Percentiles rank a stretch among this genome's conserved stretches.
These are phyloP conservation scores for Claviceps arundinis DNA, from an alignment of 2,329 filamentous ascomycete genomes.

Conservation along the genomic window DNA sequence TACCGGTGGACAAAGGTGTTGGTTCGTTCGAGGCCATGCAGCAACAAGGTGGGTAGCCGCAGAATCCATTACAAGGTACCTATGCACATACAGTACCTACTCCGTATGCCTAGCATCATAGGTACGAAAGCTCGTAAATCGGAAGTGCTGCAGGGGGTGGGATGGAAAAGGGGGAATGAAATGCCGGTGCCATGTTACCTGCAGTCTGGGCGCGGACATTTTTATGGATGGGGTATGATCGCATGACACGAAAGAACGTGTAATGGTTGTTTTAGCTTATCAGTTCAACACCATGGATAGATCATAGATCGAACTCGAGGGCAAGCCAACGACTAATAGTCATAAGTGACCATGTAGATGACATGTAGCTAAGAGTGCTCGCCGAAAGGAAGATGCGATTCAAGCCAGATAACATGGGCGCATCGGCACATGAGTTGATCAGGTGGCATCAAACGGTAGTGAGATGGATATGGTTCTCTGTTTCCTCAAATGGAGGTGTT, in stretches of 20 bases:
- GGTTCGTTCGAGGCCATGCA: not conserved
- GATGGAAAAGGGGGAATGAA: not conserved
- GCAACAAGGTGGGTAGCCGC: not conserved
- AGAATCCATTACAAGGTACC: too few relatives aligned
- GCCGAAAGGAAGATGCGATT: slow-evolving; percentile 1
- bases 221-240: not conserved
- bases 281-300: not conserved
- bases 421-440: slow-evolving; percentile 1
- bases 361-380: not conserved
- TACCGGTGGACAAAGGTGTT: not conserved
- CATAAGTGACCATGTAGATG: not conserved
- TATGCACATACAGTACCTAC: too few relatives aligned
- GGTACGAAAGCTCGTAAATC: not conserved
- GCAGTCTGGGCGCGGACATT: not conserved
- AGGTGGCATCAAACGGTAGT: not conserved
- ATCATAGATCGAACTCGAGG: not conserved
- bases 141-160: not conserved
- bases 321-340: too few relatives aligned
- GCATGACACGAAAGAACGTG: not conserved
- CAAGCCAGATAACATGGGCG: slow-evolving; percentile 1
- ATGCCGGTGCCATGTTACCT: not conserved
- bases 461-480: not conserved
- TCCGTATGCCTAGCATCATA: not conserved
- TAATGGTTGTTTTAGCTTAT: not conserved
- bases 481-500: too few relatives aligned